A percentile compares a stretch with the other conserved stretches of the same genome.
phyloP scores from a whole-genome alignment of 2,329 filamentous ascomycete species.

The Blumeriella jaapii region DNA sequence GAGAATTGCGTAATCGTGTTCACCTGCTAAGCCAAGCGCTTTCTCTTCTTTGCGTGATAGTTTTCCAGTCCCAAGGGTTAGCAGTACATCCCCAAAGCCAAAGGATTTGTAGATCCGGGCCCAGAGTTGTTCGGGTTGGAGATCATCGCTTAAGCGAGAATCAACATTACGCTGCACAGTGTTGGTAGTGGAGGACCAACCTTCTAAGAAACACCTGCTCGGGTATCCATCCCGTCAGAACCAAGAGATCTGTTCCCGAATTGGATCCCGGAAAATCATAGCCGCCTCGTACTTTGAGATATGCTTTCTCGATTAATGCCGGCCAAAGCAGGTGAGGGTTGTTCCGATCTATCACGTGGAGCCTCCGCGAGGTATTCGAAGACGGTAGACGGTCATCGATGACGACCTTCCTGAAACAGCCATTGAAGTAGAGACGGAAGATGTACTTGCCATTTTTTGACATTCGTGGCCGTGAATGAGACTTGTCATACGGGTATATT shows the following conservation, averaged over 20 bases:
- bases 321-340: slow-evolving; percentile 83
- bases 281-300: slow-evolving; percentile 86
- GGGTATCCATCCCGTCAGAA: slow-evolving; percentile 90
- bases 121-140: slow-evolving; percentile 70
- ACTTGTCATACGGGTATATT: slow-evolving; percentile 63
- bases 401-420: slow-evolving; percentile 73
- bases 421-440: slow-evolving; percentile 90
- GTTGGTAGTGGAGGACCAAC: slow-evolving; percentile 29
- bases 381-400: slow-evolving; percentile 82
- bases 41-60: slow-evolving; percentile 68
- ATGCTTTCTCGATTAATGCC: slow-evolving; percentile 88
- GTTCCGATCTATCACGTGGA: slow-evolving; percentile 79
- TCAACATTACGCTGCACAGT: no score
- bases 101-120: slow-evolving; percentile 63
- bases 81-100: slow-evolving; percentile 64
- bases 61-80: slow-evolving; percentile 83
- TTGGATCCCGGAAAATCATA: slow-evolving; percentile 98
- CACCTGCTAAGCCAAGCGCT: slow-evolving; percentile 69
- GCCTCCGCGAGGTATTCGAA: slow-evolving; percentile 60
- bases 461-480: slow-evolving; percentile 42
- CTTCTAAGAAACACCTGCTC: slow-evolving; percentile 87
- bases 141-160: slow-evolving; percentile 49
- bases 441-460: slow-evolving; percentile 83
- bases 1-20: slow-evolving; percentile 90
- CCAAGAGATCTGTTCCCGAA: slow-evolving; percentile 87